A percentile compares a stretch with the other conserved stretches of the same genome.
These are phyloP conservation scores for Graphilbum fragrans DNA, from an alignment of 2,329 filamentous ascomycete genomes.

Conservation along the genomic window DNA sequence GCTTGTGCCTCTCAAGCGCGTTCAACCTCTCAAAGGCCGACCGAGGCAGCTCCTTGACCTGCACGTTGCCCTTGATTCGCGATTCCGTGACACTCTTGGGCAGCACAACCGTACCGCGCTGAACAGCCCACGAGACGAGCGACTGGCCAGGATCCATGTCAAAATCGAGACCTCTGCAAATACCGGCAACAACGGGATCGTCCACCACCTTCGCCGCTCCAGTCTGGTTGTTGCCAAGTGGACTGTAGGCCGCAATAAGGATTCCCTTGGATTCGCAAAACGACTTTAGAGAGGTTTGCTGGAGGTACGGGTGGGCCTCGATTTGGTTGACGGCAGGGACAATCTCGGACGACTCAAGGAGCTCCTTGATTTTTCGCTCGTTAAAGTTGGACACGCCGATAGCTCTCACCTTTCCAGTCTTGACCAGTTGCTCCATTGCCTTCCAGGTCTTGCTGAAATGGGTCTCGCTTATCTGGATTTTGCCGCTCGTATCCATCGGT, in stretches of 20 bases:
- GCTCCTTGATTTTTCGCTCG: slow-evolving; percentile 24
- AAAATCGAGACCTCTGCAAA: slow-evolving; percentile 22
- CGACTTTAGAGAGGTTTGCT: slow-evolving; percentile 43
- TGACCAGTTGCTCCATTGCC: slow-evolving; percentile 26
- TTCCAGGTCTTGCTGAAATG: slow-evolving; percentile 26
- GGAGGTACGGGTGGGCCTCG: slow-evolving; percentile 57
- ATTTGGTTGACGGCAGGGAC: slow-evolving; percentile 55
- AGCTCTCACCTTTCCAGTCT: slow-evolving; percentile 25
- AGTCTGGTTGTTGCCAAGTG: slow-evolving; percentile 38
- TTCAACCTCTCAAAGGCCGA: too few relatives aligned
- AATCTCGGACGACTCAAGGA: slow-evolving; percentile 37
- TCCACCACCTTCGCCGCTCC: slow-evolving; percentile 33
- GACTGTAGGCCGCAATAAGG: slow-evolving; percentile 48
- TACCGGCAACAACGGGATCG: slow-evolving; percentile 33
- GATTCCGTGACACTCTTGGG: slow-evolving; percentile 41
- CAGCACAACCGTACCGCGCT: slow-evolving; percentile 39
- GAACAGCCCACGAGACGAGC: slow-evolving; percentile 40
- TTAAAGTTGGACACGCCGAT: slow-evolving; percentile 43
- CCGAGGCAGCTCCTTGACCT: too few relatives aligned
- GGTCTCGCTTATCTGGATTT: too few relatives aligned
- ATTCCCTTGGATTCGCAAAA: slow-evolving; percentile 47
- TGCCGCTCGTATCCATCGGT: too few relatives aligned
- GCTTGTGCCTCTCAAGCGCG: too few relatives aligned
- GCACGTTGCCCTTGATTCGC: slow-evolving; percentile 35
- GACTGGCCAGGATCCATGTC: slow-evolving; percentile 28